These are phyloP conservation scores for Aspergillus ustus DNA, from an alignment of 2,329 filamentous ascomycete species.

Conservation along the genomic window DNA sequence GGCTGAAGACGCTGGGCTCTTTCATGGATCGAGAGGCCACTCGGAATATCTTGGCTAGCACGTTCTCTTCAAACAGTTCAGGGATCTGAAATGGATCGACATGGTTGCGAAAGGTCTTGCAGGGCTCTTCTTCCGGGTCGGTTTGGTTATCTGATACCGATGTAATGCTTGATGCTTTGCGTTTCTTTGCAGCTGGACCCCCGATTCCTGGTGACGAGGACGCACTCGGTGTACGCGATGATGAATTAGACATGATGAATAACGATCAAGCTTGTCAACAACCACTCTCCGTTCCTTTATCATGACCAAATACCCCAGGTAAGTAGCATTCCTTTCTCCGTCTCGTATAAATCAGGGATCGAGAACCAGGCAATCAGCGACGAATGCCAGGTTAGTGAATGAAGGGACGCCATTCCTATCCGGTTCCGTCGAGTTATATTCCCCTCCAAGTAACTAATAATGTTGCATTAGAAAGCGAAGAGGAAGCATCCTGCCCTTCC, in stretches of 20 bases:
- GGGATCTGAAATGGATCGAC: not conserved
- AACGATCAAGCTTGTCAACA: not conserved
- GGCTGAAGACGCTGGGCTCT: conserved; percentile 1
- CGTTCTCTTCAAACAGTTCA: conserved; percentile 21
- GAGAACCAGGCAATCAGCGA: not conserved
- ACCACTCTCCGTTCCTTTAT: not conserved
- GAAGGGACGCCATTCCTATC: not conserved
- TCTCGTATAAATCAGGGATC: not conserved
- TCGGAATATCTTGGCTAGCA: conserved; percentile 22
- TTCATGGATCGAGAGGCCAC: conserved; percentile 1
- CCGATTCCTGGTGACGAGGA: not conserved
- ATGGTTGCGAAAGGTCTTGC: not conserved
- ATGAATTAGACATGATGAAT: not conserved
- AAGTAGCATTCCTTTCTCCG: not conserved
- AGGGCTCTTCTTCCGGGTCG: not conserved
- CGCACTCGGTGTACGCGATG: conserved; percentile 6
- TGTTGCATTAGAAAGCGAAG: not conserved
- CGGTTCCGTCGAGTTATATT: not conserved
- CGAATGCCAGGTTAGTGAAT: not conserved
- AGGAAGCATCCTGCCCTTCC: not conserved
- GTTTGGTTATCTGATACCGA: conserved; percentile 7
- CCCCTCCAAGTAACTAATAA: not conserved
- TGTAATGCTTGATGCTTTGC: conserved; percentile 5
- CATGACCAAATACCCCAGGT: not conserved
- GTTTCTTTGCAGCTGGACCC: not conserved